These are phyloP conservation scores for Ceriops decandra DNA, from an alignment of 345 rosid genomes.

Conservation along the genomic window DNA sequence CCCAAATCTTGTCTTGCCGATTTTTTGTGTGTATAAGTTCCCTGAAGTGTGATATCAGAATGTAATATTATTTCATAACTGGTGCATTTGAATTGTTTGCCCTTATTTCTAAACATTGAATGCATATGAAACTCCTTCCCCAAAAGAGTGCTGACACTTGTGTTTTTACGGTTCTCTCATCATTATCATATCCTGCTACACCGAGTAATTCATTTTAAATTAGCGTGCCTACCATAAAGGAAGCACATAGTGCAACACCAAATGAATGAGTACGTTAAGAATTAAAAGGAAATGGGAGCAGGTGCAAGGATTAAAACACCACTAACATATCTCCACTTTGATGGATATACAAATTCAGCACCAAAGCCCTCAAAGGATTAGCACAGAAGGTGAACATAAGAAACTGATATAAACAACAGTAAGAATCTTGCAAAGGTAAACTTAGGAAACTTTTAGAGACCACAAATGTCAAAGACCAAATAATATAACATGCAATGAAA, in stretches of 20 bases:
- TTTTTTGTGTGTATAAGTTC: conserved; percentile 60
- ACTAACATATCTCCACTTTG: not conserved
- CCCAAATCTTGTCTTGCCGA: conserved; percentile 52
- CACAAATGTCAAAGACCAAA: no score
- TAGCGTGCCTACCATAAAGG: not conserved
- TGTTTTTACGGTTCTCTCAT: no score
- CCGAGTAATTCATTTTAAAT: not conserved
- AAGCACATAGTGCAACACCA: not conserved
- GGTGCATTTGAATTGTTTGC: not conserved
- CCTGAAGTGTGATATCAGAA: conserved; percentile 36
- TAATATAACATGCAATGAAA: not conserved
- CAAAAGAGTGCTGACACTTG: no score
- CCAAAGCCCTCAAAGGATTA: not conserved
- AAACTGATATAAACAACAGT: not conserved
- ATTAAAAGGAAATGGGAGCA: not conserved
- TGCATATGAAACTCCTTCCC: not conserved
- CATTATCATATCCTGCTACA: not conserved
- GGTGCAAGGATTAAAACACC: not conserved
- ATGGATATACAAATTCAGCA: not conserved
- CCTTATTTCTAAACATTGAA: no score
- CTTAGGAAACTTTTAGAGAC: not conserved
- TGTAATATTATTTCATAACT: conserved; percentile 9
- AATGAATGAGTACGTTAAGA: not conserved
- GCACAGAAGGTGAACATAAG: not conserved
- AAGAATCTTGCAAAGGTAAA: not conserved